phyloP scores from a whole-genome alignment of 129 eudicot genomes.

The Helichrysum umbraculigerum region DNA sequence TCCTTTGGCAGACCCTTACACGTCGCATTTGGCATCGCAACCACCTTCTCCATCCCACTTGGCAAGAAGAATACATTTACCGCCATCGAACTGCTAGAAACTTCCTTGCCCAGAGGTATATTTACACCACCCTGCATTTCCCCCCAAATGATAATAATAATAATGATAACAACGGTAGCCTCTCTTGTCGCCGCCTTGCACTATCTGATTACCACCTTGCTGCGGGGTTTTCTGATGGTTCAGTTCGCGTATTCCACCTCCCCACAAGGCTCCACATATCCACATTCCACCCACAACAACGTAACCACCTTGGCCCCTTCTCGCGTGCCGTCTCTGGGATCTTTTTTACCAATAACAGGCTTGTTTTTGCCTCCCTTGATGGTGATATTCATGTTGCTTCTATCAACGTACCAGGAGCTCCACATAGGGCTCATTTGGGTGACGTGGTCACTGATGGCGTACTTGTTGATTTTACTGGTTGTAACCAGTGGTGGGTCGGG shows the following conservation, averaged over 20 bases:
- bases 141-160: conserved; percentile 42
- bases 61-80: conserved; percentile 80
- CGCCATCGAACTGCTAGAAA: conserved; percentile 71
- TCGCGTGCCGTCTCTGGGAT: conserved; percentile 87
- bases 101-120: conserved; percentile 48
- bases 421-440: conserved; percentile 72
- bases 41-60: conserved; percentile 48
- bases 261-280: conserved; percentile 50
- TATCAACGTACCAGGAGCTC: conserved; percentile 36
- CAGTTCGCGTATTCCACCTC: conserved; percentile 75
- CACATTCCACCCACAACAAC: conserved; percentile 74
- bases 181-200: conserved; percentile 76
- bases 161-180: conserved; percentile 40
- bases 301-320: conserved; percentile 77
- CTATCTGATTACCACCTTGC: conserved; percentile 69
- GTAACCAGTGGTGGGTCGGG: conserved; percentile 85
- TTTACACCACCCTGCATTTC: conserved; percentile 49
- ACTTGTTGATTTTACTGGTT: conserved; percentile 79
- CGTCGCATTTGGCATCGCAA: conserved; percentile 65
- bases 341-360: conserved; percentile 38
- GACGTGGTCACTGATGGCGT: conserved; percentile 85
- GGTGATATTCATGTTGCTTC: conserved; percentile 73
- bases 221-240: conserved; percentile 89
- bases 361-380: conserved; percentile 72
- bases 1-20: conserved; percentile 78